Evolutionary conservation across 495 filamentous ascomycete species (phyloP).

Genomic region (Podospora conica): DNA sequence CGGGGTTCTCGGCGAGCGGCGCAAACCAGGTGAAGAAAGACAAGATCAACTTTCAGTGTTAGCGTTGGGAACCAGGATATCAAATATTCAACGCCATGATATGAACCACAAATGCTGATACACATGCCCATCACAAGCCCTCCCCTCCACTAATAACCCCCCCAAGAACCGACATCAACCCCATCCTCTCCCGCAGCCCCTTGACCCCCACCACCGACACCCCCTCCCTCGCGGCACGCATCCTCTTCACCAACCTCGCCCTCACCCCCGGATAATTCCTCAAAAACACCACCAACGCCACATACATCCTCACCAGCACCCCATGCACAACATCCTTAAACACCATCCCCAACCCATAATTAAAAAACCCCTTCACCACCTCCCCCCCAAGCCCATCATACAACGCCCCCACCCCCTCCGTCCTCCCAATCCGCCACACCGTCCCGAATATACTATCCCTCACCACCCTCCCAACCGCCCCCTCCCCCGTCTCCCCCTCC

Average conservation of each 20-base stretch:
- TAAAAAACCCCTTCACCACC: conserved; percentile 78
- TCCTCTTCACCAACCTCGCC: conserved; percentile 13
- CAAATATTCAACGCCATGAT: too few relatives aligned
- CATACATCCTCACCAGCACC: conserved; percentile 66
- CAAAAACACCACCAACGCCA: conserved; percentile 34
- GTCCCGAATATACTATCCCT: conserved; percentile 54
- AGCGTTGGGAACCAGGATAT: not conserved
- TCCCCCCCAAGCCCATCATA: conserved; percentile 76
- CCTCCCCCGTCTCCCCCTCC: not conserved
- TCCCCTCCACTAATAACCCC: not conserved
- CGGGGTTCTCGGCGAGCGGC: conserved; percentile 85
- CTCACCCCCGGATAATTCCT: conserved; percentile 15
- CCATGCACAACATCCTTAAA: conserved; percentile 76
- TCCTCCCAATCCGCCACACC: conserved; percentile 55
- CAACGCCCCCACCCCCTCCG: conserved; percentile 62
- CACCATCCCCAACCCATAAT: conserved; percentile 84
- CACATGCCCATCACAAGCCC: too few relatives aligned
- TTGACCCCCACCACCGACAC: not conserved
- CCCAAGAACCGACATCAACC: not conserved
- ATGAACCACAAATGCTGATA: too few relatives aligned
- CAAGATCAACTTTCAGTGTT: conserved; percentile 84
- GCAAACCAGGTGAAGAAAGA: conserved; percentile 72
- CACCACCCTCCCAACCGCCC: conserved; percentile 8
- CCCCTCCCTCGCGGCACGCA: not conserved
- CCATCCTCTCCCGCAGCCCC: not conserved